Percentiles rank a stretch among this genome's conserved stretches.
These are phyloP conservation scores for Fusarium chaquense DNA, from an alignment of 2,329 filamentous ascomycete genomes.

Conservation along the genomic window DNA sequence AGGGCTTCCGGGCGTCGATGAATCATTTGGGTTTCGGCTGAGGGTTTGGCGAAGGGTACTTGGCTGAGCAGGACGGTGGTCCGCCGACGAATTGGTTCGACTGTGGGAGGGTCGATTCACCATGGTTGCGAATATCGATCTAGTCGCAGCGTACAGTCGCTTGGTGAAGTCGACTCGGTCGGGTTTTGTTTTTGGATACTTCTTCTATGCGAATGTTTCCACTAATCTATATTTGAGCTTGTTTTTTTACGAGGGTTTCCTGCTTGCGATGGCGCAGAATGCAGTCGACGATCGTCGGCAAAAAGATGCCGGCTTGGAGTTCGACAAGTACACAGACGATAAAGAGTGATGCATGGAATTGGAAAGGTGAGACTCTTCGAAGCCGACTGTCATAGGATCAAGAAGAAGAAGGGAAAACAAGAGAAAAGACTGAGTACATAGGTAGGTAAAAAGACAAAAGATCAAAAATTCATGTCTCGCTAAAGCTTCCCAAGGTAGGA, in stretches of 20 bases:
- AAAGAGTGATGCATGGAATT: constrained; percentile 31
- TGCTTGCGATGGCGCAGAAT: constrained; percentile 6
- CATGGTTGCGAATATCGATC: constrained; percentile 40
- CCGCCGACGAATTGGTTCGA: constrained; percentile 48
- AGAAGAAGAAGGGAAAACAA: neutral
- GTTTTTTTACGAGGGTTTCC: constrained; percentile 5
- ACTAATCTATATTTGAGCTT: constrained; percentile 3
- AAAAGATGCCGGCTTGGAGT: constrained; percentile 24
- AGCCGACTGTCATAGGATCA: neutral
- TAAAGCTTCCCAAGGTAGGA: constrained; percentile 22
- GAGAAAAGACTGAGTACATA: neutral
- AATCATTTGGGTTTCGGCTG: constrained; percentile 43
- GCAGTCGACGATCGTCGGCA: constrained; percentile 1
- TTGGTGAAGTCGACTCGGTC: neutral
- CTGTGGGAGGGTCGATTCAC: constrained; percentile 46
- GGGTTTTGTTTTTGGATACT: neutral
- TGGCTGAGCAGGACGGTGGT: constrained; percentile 58
- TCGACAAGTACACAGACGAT: constrained; percentile 22
- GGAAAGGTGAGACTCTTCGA: constrained; percentile 2
- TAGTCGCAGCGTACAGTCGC: neutral
- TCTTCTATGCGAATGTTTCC: neutral
- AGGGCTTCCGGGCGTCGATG: constrained; percentile 11
- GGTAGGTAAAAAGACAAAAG: constrained; percentile 6
- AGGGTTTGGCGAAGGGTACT: constrained; percentile 62
- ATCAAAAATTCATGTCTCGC: constrained; percentile 23